phyloP scores from a whole-genome alignment of 2,329 filamentous ascomycete species.

The Sporothrix luriei region DNA sequence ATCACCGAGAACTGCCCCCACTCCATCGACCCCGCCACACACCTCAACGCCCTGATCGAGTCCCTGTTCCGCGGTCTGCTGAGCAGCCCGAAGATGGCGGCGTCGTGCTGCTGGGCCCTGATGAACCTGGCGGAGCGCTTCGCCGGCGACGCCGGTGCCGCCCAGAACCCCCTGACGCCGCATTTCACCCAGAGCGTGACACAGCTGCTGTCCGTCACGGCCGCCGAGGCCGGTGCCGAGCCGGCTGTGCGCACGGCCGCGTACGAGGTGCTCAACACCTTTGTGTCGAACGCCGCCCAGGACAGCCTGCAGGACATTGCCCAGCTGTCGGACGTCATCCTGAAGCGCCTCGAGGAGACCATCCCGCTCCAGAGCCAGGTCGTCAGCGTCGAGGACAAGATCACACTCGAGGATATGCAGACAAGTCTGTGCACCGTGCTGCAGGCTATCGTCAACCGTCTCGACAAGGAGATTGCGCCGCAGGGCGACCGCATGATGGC shows the following conservation, averaged over 20 bases:
- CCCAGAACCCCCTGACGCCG: conserved; percentile 79
- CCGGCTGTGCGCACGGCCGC: conserved; percentile 90
- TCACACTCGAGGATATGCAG: conserved; percentile 96
- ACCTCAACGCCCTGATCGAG: conserved; percentile 81
- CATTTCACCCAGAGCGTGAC: conserved; percentile 93
- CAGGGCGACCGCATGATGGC: conserved; percentile 95
- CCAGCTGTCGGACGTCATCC: conserved; percentile 80
- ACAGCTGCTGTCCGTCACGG: conserved; percentile 82
- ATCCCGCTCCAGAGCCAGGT: conserved; percentile 88
- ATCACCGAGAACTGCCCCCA: conserved; percentile 93
- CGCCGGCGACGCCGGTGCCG: conserved; percentile 77
- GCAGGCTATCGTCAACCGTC: conserved; percentile 84
- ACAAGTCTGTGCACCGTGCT: conserved; percentile 91
- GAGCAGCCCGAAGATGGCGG: conserved; percentile 93
- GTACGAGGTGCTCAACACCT: conserved; percentile 95
- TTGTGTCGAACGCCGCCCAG: conserved; percentile 85
- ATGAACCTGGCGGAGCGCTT: conserved; percentile 99
- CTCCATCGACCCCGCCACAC: conserved; percentile 80
- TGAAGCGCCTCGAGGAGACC: conserved; percentile 89
- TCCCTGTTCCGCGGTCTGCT: conserved; percentile 88
- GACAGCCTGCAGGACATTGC: conserved; percentile 82
- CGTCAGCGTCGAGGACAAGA: conserved; percentile 93
- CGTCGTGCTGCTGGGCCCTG: conserved; percentile 97
- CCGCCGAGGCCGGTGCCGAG: conserved; percentile 68
- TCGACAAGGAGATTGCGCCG: conserved; percentile 88